Base-by-base conservation (phyloP, 1,284 basidiomycete genomes). In the Sphaerobolus stellatus region DNA sequence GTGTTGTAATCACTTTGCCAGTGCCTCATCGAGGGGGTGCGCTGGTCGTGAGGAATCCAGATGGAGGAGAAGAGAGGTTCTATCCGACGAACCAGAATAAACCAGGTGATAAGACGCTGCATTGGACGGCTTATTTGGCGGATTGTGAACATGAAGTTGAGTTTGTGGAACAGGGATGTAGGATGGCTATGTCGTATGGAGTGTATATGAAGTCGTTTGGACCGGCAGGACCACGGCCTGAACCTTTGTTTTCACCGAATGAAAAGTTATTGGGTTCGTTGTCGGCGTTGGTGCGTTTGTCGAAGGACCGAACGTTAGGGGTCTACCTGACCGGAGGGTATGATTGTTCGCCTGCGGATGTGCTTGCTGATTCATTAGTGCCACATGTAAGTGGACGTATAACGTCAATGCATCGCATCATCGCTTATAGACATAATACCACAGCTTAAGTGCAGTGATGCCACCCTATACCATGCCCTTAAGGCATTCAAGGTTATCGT, bases 101-200 rank as follows among this genome's bases (percentile, higher is more conserved):
- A 1, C 83, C 84, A 16, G 82, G 84, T 38, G 82, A 83, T 65
- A 71, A 75, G 29, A 30, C 30, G 22, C 72, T 90, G 58, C 86
- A 90, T 57, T 90, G 88, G 88, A 78, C 82, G 0, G 88, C 85
- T 20, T 86, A 86, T 71, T 74, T 83, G 52, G 75, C 81, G 3
- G 86, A 90, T 58, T 88, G 85, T 67, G 82, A 88, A 31, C 82
- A 84, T 61, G 85, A 88, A 64, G 77, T 89, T 56, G 85, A 89
- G 65, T 73, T 78, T 3, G 81, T 91, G 51, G 78, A 82, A 61
- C 81, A 82, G 60, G 89, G 88, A 9, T 86, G 83, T 61, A 74
- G 84, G 46, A 71, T 90, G 59, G 80, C 80, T 29, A 75, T 90
- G 50, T 81, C 85, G 31, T 91, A 89, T 64, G 84, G 78, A 2